Base-by-base conservation (phyloP, 768 basidiomycete genomes). In the Mycena epipterygia region DNA sequence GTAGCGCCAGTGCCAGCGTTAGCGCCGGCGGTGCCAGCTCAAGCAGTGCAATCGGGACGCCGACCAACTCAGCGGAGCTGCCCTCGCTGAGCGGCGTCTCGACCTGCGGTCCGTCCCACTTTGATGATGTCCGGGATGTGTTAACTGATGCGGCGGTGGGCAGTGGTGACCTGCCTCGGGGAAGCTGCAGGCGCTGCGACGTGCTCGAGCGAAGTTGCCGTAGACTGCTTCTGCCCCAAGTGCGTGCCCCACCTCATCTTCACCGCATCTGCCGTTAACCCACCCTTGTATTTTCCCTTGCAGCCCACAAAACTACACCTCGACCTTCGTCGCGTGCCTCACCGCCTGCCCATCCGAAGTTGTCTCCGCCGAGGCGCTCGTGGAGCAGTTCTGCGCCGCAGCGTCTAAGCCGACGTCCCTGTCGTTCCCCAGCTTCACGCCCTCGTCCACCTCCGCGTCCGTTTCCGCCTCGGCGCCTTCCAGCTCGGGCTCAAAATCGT, bases 361-460 rank as follows among this genome's bases (percentile, higher is more conserved):
- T 1, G 3, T 42, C 55, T 21, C 64, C 42, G 55, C 64, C 37
- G 64, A 66, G 32, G 39, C 53, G 11, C 39, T 66, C 64, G 64
- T 49, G 21, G 29, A 66, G 64, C 37, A 49, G 33, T 49, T 66
- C 32, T 66, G 64, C 64, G 64, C 64, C 27, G 53, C 41, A 3
- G 64, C 64, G 8, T 3, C 30, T 13, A 13, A 2, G 13, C n/a
- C 53, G 2, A 57, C 53, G 27, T 46, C 41, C 27, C 41, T 66
- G n/a, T 57, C 53, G 41, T 66, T 66, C 42, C 21, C 53, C 39
- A 46, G 41, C 14, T 56, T 66, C 55, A n/a, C 30, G 17, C 64
- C 64, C 2, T 57, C 53, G 29, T 32, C 49, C 23, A 27, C 63
- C 19, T 37, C 49, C n/a, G 12, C 46, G 16, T 49, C 62, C 35